These are phyloP conservation scores for Neurospora sp. DNA, from an alignment of 495 filamentous ascomycete species.

Conservation along the genomic window DNA sequence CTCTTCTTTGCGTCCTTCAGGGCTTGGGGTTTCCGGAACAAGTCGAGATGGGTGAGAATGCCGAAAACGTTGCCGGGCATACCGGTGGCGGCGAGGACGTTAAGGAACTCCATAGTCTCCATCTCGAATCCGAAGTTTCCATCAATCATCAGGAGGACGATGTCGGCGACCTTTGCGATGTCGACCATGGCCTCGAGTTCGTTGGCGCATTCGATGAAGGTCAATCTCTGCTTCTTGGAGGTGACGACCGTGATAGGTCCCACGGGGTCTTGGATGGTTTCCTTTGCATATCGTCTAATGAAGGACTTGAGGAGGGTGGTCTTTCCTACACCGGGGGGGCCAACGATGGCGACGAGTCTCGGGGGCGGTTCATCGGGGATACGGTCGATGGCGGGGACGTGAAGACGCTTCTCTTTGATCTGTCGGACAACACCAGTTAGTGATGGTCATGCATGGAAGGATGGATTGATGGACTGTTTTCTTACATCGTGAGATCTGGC, in stretches of 20 bases:
- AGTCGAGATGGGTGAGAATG: conserved; percentile 88
- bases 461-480: not conserved
- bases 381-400: conserved; percentile 92
- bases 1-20: conserved; percentile 88
- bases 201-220: conserved; percentile 92
- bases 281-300: conserved; percentile 89
- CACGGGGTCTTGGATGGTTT: conserved; percentile 77
- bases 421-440: conserved; percentile 23
- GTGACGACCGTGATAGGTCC: conserved; percentile 94
- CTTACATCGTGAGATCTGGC: conserved; percentile 85
- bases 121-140: conserved; percentile 98
- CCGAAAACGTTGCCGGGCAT: conserved; percentile 99
- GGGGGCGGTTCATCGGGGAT: conserved; percentile 94
- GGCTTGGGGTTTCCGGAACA: conserved; percentile 86
- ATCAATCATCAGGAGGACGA: conserved; percentile 94
- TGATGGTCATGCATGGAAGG: not conserved
- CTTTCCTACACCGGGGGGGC: conserved; percentile 75
- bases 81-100: conserved; percentile 76
- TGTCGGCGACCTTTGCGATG: conserved; percentile 90
- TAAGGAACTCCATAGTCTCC: conserved; percentile 99
- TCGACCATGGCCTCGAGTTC: conserved; percentile 94
- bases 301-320: conserved; percentile 73
- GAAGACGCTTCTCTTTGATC: conserved; percentile 89
- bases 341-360: conserved; percentile 82
- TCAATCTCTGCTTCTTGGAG: conserved; percentile 82